Evolutionary conservation across 495 filamentous ascomycete genomes (phyloP), one percentile per base, ranked within the genome.

Genomic region (Astrothelium subdiscretum): DNA sequence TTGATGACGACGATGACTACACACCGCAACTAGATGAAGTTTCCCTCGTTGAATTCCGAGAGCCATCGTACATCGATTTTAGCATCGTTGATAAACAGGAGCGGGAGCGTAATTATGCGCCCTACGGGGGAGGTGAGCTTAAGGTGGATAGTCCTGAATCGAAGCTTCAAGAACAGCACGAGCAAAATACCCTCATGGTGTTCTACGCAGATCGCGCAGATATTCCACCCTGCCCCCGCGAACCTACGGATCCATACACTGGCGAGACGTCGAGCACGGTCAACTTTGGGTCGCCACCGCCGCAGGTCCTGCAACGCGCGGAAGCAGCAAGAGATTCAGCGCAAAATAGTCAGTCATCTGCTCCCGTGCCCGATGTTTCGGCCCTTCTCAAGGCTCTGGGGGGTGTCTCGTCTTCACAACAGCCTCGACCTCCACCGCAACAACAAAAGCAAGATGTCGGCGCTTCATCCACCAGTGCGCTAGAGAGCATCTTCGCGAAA

Each of bases 151-250:
- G 86, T 10, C 75, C 81, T 0, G 85, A 95, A 69, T 85, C 85
- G 62, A 77, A 80, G 42, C 76, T 78, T 3, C 90, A 90, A 69
- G 79, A 87, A 31, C 79, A 85, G 58, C 83, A 88, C 10, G 92
- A 95, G 72, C 76, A 78, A 24, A 85, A 78, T n/a, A 91, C 88
- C 27, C 80, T 96, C 32, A 90, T 95, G 84, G 88, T 86, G 4
- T 83, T 91, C 63, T 94, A 96, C 68, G 82, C 86, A 1, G 84
- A 84, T 59, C 72, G 75, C 35, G 80, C 81, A 6, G 91, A 95
- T 67, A 86, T 95, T 63, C 92, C 92, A 3, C 76, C 83, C 1
- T 83, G 86, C 0, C 87, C 92, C 1, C 83, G 85, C 61, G 92
- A 95, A 59, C 90, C 91, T 2, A 71, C 78, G 15, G 73, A 80